Evolutionary conservation across 2,329 filamentous ascomycete species (phyloP).

Genomic region (Trichoderma semiorbis): DNA sequence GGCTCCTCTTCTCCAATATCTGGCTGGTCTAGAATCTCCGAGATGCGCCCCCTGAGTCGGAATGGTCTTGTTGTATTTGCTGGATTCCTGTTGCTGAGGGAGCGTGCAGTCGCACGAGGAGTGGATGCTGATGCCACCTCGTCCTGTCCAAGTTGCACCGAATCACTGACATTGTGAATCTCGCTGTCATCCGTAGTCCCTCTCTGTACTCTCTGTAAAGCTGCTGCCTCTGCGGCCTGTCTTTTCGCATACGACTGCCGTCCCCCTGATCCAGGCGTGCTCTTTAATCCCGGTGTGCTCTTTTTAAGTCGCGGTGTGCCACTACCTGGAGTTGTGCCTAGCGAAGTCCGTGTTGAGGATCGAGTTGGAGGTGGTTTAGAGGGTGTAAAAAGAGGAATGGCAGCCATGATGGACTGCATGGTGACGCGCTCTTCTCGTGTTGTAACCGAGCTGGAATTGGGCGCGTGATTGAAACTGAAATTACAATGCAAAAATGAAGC

Average conservation of each 20-base stretch:
- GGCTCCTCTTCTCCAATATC: background rate
- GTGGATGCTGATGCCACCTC: constrained; percentile 2
- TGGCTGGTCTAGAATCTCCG: background rate
- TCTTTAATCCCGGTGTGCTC: background rate
- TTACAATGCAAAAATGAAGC: background rate
- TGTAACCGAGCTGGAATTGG: background rate
- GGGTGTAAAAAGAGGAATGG: constrained; percentile 4
- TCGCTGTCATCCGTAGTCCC: background rate
- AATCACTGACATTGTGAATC: background rate
- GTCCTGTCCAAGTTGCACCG: background rate
- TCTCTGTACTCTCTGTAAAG: background rate
- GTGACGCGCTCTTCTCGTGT: background rate
- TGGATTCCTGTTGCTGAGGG: background rate
- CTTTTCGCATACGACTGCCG: background rate
- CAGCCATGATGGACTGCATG: constrained; percentile 12
- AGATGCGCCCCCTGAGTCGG: background rate
- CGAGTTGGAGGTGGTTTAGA: background rate
- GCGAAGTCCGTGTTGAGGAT: background rate
- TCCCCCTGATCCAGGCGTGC: background rate
- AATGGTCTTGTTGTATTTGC: background rate
- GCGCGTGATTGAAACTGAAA: background rate
- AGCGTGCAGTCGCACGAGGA: background rate
- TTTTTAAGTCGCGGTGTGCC: background rate
- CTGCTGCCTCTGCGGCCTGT: background rate
- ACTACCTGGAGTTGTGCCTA: background rate